phyloP scores from a whole-genome alignment of 495 filamentous ascomycete genomes.

The Penicillium flavigenum region DNA sequence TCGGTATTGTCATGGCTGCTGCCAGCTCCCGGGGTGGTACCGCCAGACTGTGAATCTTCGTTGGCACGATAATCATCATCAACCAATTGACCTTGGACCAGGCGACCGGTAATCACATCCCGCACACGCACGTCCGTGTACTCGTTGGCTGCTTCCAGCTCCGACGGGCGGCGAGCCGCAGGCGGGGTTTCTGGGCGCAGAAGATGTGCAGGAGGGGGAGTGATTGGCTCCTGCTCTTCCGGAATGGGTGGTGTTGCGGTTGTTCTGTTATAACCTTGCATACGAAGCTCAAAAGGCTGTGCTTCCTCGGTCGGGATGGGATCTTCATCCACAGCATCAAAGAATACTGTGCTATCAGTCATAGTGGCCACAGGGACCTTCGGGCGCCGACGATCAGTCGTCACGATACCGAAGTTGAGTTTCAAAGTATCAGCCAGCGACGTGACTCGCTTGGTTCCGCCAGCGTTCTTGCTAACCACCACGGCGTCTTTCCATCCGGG shows the following conservation, averaged over 20 bases:
- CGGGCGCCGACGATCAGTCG: conserved; percentile 80
- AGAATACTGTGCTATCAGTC: conserved; percentile 62
- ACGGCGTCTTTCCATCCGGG: conserved; percentile 85
- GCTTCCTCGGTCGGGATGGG: conserved; percentile 27
- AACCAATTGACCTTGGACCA: conserved; percentile 96
- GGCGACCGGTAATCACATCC: conserved; percentile 86
- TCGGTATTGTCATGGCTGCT: conserved; percentile 44
- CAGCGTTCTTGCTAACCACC: conserved; percentile 96
- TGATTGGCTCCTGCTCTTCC: conserved; percentile 19
- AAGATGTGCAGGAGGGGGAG: conserved; percentile 7
- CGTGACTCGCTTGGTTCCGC: conserved; percentile 96
- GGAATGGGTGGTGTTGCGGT: conserved; percentile 21
- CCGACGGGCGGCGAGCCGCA: conserved; percentile 41
- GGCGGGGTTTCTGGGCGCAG: conserved; percentile 40
- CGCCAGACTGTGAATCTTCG: conserved; percentile 60
- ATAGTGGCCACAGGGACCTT: conserved; percentile 51
- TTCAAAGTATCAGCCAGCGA: conserved; percentile 94
- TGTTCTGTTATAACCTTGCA: conserved; percentile 21
- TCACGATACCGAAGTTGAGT: conserved; percentile 95
- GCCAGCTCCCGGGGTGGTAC: conserved; percentile 40
- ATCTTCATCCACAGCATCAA: conserved; percentile 46
- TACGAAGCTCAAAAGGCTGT: conserved; percentile 35
- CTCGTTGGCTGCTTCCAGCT: conserved; percentile 56
- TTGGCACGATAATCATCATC: conserved; percentile 89
- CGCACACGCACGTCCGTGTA: conserved; percentile 84